A percentile compares a stretch with the other conserved stretches of the same genome.
These are phyloP conservation scores for Pseudogymnoascus pannorum DNA, from an alignment of 2,329 filamentous ascomycete genomes.

Conservation along the genomic window DNA sequence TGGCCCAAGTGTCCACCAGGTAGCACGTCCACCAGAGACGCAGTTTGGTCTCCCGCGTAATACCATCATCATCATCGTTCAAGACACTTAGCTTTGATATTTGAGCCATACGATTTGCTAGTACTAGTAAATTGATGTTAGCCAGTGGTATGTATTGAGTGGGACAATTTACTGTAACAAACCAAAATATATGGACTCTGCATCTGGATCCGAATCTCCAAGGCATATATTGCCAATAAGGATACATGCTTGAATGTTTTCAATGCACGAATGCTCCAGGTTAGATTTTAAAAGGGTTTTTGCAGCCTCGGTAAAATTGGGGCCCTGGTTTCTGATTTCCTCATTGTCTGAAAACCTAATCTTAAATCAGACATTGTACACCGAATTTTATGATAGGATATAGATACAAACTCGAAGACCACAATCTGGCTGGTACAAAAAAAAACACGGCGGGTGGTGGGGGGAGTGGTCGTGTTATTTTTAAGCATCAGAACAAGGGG, in stretches of 20 bases:
- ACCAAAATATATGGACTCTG: slow-evolving; percentile 29
- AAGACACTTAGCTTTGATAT: slow-evolving; percentile 6
- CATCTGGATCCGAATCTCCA: slow-evolving; percentile 20
- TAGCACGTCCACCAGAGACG: slow-evolving; percentile 30
- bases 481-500: no score
- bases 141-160: not conserved
- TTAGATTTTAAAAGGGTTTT: slow-evolving; percentile 19
- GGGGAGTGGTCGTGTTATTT: no score
- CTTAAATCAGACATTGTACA: slow-evolving; percentile 11
- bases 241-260: slow-evolving; percentile 30
- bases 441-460: no score
- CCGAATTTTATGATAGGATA: not conserved
- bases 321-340: slow-evolving; percentile 8
- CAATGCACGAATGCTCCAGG: slow-evolving; percentile 22
- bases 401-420: not conserved
- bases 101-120: slow-evolving; percentile 14
- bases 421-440: no score
- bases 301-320: slow-evolving; percentile 13
- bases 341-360: slow-evolving; percentile 10
- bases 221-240: slow-evolving; percentile 26
- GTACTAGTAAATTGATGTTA: not conserved
- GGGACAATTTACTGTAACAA: slow-evolving; percentile 9
- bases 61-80: slow-evolving; percentile 8
- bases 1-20: slow-evolving; percentile 29
- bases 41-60: slow-evolving; percentile 23